phyloP scores from a whole-genome alignment of 768 basidiomycete species.

The Trametes coccinea region DNA sequence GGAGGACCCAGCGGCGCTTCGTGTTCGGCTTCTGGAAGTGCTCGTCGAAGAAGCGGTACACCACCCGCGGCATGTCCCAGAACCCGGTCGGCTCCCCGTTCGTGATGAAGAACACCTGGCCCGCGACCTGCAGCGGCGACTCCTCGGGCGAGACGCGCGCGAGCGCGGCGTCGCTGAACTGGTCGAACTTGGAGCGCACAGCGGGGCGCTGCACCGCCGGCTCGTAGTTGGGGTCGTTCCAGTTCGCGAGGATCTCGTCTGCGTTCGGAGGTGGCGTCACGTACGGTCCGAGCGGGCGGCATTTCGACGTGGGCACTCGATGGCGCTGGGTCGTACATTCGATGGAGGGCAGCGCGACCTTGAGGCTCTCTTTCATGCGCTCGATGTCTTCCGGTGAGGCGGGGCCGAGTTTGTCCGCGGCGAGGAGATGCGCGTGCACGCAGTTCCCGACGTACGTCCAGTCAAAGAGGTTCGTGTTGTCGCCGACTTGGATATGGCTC shows the following conservation, averaged over 20 bases:
- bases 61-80: constrained; percentile 85
- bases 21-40: constrained; percentile 55
- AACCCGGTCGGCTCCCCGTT: constrained; percentile 96
- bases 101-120: constrained; percentile 94
- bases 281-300: constrained; percentile 84
- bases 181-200: constrained; percentile 77
- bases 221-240: constrained; percentile 48
- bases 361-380: constrained; percentile 37
- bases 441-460: constrained; percentile 98
- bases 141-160: constrained; percentile 42
- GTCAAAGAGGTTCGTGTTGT: constrained; percentile 92
- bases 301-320: constrained; percentile 75
- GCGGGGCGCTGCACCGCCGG: constrained; percentile 51
- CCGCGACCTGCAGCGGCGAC: constrained; percentile 78
- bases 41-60: constrained; percentile 65
- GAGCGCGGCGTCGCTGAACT: constrained; percentile 61
- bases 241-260: constrained; percentile 55
- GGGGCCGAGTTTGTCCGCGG: constrained; percentile 79
- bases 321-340: constrained; percentile 62
- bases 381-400: constrained; percentile 45
- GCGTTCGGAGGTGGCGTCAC: constrained; percentile 60
- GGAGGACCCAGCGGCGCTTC: constrained; percentile 49
- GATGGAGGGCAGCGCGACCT: constrained; percentile 60
- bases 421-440: constrained; percentile 90
- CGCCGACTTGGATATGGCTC: constrained; percentile 91